Conservation (phyloP, 306 rosid genomes). For the Alnus glutinosa region DNA sequence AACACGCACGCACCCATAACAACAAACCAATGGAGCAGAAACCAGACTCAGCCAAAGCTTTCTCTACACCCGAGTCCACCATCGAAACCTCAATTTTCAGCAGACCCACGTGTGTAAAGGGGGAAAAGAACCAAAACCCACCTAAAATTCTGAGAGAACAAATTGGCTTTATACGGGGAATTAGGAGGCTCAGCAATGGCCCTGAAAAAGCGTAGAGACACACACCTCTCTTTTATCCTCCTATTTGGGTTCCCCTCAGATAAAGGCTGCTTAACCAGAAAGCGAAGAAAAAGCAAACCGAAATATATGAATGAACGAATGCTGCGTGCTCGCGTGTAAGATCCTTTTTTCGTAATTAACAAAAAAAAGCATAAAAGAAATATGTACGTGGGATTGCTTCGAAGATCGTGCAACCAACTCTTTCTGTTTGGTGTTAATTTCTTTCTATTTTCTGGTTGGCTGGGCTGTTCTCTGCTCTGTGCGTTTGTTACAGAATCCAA, state of each 20-base stretch:
- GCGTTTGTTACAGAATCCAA: slow-evolving; percentile 50
- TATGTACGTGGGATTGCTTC: slow-evolving; percentile 29
- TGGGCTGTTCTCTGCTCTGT: slow-evolving; percentile 37
- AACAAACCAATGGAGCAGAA: slow-evolving; percentile 27
- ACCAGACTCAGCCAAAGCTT: slow-evolving; percentile 23
- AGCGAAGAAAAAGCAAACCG: slow-evolving; percentile 37
- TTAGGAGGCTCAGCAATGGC: not conserved
- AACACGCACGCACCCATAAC: slow-evolving; percentile 20
- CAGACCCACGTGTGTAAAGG: slow-evolving; percentile 36
- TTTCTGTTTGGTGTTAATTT: slow-evolving; percentile 20
- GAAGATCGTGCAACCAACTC: slow-evolving; percentile 66
- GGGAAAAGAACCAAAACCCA: slow-evolving; percentile 38
- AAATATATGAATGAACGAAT: slow-evolving; percentile 22
- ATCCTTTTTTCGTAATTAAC: too few relatives aligned
- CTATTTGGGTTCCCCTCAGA: not conserved
- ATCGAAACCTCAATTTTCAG: slow-evolving; percentile 39
- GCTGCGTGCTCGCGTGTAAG: slow-evolving; percentile 11
- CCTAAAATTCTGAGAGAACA: slow-evolving; percentile 4
- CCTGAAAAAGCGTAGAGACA: slow-evolving; percentile 25
- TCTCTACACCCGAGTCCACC: slow-evolving; percentile 28
- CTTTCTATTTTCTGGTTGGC: slow-evolving; percentile 17
- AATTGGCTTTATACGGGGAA: not conserved
- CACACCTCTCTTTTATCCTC: slow-evolving; percentile 25
- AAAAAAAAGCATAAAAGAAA: not conserved
- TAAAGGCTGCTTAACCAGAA: slow-evolving; percentile 35